phyloP scores from a whole-genome alignment of 2,329 filamentous ascomycete species.

The Sclerotinia trifoliorum region DNA sequence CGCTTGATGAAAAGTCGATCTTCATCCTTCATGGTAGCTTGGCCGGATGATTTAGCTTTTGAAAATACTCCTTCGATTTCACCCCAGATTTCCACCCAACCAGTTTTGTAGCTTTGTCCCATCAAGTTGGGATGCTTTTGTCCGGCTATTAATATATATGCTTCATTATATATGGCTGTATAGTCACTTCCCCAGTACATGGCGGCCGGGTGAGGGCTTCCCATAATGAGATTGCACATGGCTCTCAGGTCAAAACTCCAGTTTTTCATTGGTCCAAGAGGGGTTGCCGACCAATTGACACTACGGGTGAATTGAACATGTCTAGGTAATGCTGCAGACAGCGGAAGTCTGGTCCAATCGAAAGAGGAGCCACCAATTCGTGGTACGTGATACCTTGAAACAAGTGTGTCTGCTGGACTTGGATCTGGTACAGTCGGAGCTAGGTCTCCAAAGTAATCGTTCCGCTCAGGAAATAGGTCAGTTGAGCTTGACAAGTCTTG shows the following conservation, averaged over 20 bases:
- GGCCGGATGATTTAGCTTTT: slow-evolving; percentile 65
- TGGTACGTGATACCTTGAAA: not conserved
- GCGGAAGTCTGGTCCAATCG: slow-evolving; percentile 75
- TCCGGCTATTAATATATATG: slow-evolving; percentile 68
- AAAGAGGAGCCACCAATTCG: slow-evolving; percentile 47
- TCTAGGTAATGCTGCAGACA: slow-evolving; percentile 60
- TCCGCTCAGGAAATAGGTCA: slow-evolving; percentile 1
- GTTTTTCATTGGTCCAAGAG: slow-evolving; percentile 70
- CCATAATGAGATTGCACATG: slow-evolving; percentile 83
- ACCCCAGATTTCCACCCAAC: slow-evolving; percentile 74
- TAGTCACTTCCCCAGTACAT: slow-evolving; percentile 77
- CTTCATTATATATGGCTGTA: slow-evolving; percentile 70
- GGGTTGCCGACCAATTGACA: slow-evolving; percentile 70
- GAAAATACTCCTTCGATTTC: slow-evolving; percentile 67
- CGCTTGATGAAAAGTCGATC: slow-evolving; percentile 72
- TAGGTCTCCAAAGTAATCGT: slow-evolving; percentile 36
- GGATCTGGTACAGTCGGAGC: slow-evolving; percentile 21
- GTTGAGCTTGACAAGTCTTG: not conserved
- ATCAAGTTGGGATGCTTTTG: slow-evolving; percentile 75
- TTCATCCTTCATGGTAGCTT: slow-evolving; percentile 83
- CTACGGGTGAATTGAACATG: slow-evolving; percentile 73
- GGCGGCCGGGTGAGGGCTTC: slow-evolving; percentile 69
- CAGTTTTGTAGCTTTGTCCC: slow-evolving; percentile 65
- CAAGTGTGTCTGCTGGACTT: not conserved
- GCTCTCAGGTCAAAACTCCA: slow-evolving; percentile 71